phyloP scores from a whole-genome alignment of 192 early-diverging fungal species.

The Phycomyces nitens region DNA sequence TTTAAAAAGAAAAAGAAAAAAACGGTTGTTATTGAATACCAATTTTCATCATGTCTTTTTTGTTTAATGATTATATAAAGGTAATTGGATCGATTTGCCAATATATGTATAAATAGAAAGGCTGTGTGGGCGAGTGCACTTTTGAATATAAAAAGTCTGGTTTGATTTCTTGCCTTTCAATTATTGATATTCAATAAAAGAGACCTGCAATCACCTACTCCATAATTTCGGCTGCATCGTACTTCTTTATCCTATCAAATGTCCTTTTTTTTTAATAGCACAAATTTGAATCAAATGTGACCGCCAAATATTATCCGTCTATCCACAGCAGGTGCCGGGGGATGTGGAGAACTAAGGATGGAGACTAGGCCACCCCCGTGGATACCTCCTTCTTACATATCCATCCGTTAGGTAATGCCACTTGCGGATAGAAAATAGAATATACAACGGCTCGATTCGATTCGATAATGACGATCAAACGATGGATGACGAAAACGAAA shows the following conservation, averaged over 20 bases:
- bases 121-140: too few relatives aligned
- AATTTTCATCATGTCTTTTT: neutral
- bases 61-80: neutral
- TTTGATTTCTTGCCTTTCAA: too few relatives aligned
- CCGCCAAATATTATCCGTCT: neutral
- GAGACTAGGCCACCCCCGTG: neutral
- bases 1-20: neutral
- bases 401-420: neutral
- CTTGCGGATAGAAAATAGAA: neutral
- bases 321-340: neutral
- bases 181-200: too few relatives aligned
- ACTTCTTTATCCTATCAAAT: too few relatives aligned
- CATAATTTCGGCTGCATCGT: too few relatives aligned
- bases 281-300: neutral
- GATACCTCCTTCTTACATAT: neutral
- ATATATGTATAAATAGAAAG: too few relatives aligned
- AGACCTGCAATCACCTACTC: too few relatives aligned
- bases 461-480: neutral
- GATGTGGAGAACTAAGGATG: neutral
- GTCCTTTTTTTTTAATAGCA: neutral
- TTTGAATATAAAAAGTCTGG: too few relatives aligned
- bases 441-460: neutral
- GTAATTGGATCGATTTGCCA: neutral
- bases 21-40: neutral
- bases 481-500: neutral